Base-by-base conservation (phyloP, 2,329 filamentous ascomycete species). In the Alternaria ventricosa region DNA sequence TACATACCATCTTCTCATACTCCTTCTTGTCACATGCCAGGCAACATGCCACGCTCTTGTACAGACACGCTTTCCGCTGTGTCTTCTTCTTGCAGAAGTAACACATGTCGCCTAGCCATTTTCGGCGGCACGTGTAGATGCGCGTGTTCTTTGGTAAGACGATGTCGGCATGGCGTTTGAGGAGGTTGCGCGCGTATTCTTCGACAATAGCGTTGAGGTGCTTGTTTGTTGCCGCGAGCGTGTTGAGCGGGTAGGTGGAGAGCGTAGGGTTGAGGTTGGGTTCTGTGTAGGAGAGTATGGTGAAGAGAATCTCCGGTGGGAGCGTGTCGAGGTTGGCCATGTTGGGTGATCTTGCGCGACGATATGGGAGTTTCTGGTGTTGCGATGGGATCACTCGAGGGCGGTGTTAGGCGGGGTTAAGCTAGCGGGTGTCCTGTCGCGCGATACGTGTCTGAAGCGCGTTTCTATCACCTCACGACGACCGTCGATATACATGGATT, bases 1-100 rank as follows among this genome's bases (percentile, higher is more conserved):
- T 3, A 65, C 68, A 6, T 66, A 76, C 76, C 60, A 78, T 73
- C 56, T 79, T 79, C 1, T 71, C 68, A 44, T 71, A 74, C 9
- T 68, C 22, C 13, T 60, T 57, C 50, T 60, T 70, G 25, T 79
- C 77, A 51, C 77, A 79, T 13, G 28, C 45, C 4, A 30, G 44
- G n/a, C 76, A 79, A 51, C 74, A 77, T 2, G 71, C 73, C 47
- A 76, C 22, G 2, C 23, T 57, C 0, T 22, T 33, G 49, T 75
- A 71, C 0, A 79, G 57, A 13, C 72, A 76, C 1, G 77, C 73
- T 20, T 61, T 63, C 18, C 76, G 55, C 68, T 77, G 22, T 54
- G 68, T 41, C 36, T 41, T 41, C 56, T 68, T 75, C 43, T 66
- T 67, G 58, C 77, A 79, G 28, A 74, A 58, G 22, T 74, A 72